Conservation (phyloP, 805 yeast species). For the Wickerhamomyces bisporus region DNA sequence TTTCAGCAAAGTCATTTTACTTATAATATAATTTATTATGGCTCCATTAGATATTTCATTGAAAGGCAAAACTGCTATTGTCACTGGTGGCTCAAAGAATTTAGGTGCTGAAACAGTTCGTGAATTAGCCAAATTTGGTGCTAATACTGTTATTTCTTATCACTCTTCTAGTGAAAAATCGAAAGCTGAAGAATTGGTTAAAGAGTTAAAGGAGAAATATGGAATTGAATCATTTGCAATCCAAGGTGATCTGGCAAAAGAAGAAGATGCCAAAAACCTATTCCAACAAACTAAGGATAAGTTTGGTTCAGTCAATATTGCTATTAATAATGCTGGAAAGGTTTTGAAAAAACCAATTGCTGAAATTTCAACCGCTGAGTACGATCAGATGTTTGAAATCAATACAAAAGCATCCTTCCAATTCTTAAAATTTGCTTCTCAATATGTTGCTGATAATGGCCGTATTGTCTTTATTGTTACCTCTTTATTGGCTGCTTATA, state of each 20-base stretch:
- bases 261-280: conserved; percentile 36
- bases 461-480: conserved; percentile 54
- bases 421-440: conserved; percentile 53
- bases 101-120: conserved; percentile 49
- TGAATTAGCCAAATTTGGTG: conserved; percentile 52
- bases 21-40: conserved; percentile 7
- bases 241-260: conserved; percentile 25
- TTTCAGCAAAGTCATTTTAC: not conserved
- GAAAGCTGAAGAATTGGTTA: conserved; percentile 32
- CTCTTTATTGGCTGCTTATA: conserved; percentile 61
- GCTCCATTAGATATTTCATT: conserved; percentile 22
- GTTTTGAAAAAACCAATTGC: conserved; percentile 57
- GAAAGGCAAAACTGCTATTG: conserved; percentile 45
- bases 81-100: conserved; percentile 61
- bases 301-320: conserved; percentile 53
- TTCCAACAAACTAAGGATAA: conserved; percentile 40
- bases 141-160: conserved; percentile 49
- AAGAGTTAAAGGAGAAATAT: conserved; percentile 30
- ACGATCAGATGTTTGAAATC: conserved; percentile 44
- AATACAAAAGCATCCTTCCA: conserved; percentile 60
- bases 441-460: conserved; percentile 45
- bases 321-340: conserved; percentile 64
- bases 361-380: conserved; percentile 51
- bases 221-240: conserved; percentile 32
- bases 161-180: conserved; percentile 39